phyloP scores from a whole-genome alignment of 1,139 yeast genomes.

The Suhomyces atakaporum region DNA sequence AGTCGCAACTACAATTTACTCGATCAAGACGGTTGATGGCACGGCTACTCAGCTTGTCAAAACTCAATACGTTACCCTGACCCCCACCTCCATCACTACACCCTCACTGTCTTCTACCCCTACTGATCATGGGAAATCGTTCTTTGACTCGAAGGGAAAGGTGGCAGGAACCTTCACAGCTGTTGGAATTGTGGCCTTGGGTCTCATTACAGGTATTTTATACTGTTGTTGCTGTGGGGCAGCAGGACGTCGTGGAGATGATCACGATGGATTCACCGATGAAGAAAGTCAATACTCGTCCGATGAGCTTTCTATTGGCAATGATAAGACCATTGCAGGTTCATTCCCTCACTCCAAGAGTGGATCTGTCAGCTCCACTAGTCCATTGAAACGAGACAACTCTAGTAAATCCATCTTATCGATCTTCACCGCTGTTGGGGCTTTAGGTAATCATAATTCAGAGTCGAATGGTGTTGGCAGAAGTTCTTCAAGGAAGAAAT shows the following conservation, averaged over 20 bases:
- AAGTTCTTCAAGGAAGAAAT: constrained; percentile 37
- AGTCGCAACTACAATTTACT: constrained; percentile 22
- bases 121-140: constrained; percentile 23
- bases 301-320: constrained; percentile 30
- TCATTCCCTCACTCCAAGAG: constrained; percentile 16
- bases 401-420: constrained; percentile 40
- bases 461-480: constrained; percentile 25
- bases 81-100: constrained; percentile 12
- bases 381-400: constrained; percentile 33
- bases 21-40: constrained; percentile 31
- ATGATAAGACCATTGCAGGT: constrained; percentile 23
- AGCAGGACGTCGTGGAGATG: constrained; percentile 19
- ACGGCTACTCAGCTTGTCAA: constrained; percentile 22
- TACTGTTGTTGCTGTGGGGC: constrained; percentile 42
- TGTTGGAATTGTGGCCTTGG: constrained; percentile 58
- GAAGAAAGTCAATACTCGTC: constrained; percentile 42
- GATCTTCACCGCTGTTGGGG: constrained; percentile 28
- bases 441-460: constrained; percentile 6
- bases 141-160: constrained; percentile 60
- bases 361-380: constrained; percentile 17
- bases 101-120: constrained; percentile 12
- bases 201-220: constrained; percentile 34
- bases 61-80: constrained; percentile 25
- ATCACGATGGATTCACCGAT: constrained; percentile 36
- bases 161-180: constrained; percentile 77